Conservation (phyloP, 2,329 filamentous ascomycete species). For the Hypoxylon sp. region DNA sequence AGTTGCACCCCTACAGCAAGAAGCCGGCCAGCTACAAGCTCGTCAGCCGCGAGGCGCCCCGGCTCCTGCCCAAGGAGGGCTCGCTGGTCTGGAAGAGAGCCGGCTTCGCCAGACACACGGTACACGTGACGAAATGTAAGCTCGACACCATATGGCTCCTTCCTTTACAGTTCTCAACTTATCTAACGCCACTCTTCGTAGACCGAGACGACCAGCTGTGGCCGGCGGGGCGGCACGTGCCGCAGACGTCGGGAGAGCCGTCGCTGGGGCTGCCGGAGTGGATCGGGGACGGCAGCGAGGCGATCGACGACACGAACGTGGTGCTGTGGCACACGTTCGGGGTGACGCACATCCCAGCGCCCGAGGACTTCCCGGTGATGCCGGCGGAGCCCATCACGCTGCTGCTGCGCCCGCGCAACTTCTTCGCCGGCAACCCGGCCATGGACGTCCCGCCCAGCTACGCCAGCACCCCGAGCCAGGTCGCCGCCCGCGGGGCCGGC, state of each 20-base stretch:
- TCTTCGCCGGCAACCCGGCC: conserved; percentile 81
- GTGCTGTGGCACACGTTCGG: conserved; percentile 96
- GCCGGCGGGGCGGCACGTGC: conserved; percentile 86
- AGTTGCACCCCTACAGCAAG: conserved; percentile 83
- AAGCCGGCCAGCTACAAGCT: conserved; percentile 90
- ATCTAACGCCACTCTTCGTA: conserved; percentile 43
- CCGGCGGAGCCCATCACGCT: conserved; percentile 85
- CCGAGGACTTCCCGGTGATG: conserved; percentile 94
- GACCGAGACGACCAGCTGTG: conserved; percentile 83
- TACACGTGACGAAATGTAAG: conserved; percentile 90
- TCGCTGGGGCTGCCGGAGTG: conserved; percentile 76
- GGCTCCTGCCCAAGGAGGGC: conserved; percentile 79
- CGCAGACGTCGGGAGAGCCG: conserved; percentile 84
- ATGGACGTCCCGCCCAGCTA: conserved; percentile 83
- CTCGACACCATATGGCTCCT: neutral
- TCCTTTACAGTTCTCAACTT: neutral
- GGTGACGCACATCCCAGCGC: conserved; percentile 85
- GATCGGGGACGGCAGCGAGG: conserved; percentile 74
- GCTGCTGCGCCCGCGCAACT: conserved; percentile 79
- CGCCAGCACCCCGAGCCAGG: conserved; percentile 73
- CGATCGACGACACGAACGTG: conserved; percentile 81
- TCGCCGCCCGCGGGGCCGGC: conserved; percentile 45
- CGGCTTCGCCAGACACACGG: conserved; percentile 84
- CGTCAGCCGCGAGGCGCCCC: conserved; percentile 83
- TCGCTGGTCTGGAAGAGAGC: conserved; percentile 89